These are phyloP conservation scores for Chalciporus chontae DNA, from an alignment of 768 basidiomycete species.

Conservation along the genomic window DNA sequence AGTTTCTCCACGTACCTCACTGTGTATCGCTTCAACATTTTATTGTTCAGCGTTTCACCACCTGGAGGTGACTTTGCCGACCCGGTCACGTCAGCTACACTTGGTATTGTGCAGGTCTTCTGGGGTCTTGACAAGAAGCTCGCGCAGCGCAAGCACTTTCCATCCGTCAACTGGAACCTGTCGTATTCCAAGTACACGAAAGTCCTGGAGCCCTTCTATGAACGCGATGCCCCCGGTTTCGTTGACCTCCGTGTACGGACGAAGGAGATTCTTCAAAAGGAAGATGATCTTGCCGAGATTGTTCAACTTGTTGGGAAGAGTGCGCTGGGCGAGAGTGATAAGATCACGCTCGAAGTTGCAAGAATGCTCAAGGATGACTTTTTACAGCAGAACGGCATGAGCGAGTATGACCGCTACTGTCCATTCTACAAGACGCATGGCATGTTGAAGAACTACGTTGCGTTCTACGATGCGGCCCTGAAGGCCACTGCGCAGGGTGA, in stretches of 20 bases:
- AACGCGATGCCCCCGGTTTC: slow-evolving; percentile 89
- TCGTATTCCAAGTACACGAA: slow-evolving; percentile 99
- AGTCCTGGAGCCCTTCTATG: slow-evolving; percentile 90
- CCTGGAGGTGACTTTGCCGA: slow-evolving; percentile 99
- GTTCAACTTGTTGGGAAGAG: slow-evolving; percentile 99
- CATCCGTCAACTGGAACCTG: slow-evolving; percentile 99
- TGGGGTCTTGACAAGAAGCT: slow-evolving; percentile 99
- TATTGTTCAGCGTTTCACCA: slow-evolving; percentile 75
- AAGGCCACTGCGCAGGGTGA: slow-evolving; percentile 82
- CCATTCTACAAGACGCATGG: slow-evolving; percentile 98
- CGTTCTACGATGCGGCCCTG: slow-evolving; percentile 88
- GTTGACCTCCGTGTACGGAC: slow-evolving; percentile 87
- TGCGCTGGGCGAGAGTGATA: slow-evolving; percentile 94
- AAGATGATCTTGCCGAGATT: slow-evolving; percentile 97
- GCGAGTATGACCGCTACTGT: slow-evolving; percentile 94
- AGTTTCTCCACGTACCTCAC: slow-evolving; percentile 35
- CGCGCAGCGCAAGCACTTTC: slow-evolving; percentile 98
- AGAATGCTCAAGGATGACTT: slow-evolving; percentile 97
- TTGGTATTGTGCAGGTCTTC: slow-evolving; percentile 99
- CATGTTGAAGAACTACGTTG: slow-evolving; percentile 94
- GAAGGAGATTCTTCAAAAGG: slow-evolving; percentile 97
- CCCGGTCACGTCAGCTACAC: slow-evolving; percentile 95
- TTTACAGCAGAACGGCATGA: slow-evolving; percentile 98
- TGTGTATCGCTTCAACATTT: slow-evolving; percentile 7
- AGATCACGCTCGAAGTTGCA: slow-evolving; percentile 97